Evolutionary conservation across 495 filamentous ascomycete genomes (phyloP), one percentile per base, ranked within the genome.

Genomic region (Daldinia decipiens): DNA sequence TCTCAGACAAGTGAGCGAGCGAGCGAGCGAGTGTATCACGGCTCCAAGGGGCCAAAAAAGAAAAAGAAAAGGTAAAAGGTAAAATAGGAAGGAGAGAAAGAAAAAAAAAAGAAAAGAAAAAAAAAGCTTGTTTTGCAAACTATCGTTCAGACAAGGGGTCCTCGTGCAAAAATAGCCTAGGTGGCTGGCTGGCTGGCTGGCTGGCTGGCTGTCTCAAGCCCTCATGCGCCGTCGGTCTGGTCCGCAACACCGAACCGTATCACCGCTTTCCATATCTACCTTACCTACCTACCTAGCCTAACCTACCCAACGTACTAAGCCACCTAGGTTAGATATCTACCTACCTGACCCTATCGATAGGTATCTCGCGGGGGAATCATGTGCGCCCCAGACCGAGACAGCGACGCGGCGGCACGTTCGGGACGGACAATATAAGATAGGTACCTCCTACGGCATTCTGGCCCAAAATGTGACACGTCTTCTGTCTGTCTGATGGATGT

Each of bases 391-490:
- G 50, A 53, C 50, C 50, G 26, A 53, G 50, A 53, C 50, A 53
- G 24, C 8, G 8, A 45, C n/a, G 17, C 40, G 17, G 17, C 40
- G 40, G 17, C 40, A 45, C 40, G 3, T 45, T 47, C 43, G 27
- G 26, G 50, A 12, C 21, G 50, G 24, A 29, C 50, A 52, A 52
- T 34, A 47, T 47, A 47, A 47, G 43, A 47, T 21, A n/a, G n/a
- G n/a, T n/a, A n/a, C n/a, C n/a, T n/a, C n/a, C n/a, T n/a, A 12
- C 13, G 9, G 43, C 19, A 47, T 47, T 24, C 17, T 47, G 21
- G 19, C 19, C 43, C 0, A 36, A 36, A 13, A 36, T 47, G 19
- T 5, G 43, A 47, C 24, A 17, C 40, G 40, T 17, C 17, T 45
- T n/a, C n/a, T 24, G 21, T 24, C 21, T 17, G 40, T 11, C 0